Evolutionary conservation across 345 rosid genomes (phyloP).

Genomic region (Sonneratia alba): DNA sequence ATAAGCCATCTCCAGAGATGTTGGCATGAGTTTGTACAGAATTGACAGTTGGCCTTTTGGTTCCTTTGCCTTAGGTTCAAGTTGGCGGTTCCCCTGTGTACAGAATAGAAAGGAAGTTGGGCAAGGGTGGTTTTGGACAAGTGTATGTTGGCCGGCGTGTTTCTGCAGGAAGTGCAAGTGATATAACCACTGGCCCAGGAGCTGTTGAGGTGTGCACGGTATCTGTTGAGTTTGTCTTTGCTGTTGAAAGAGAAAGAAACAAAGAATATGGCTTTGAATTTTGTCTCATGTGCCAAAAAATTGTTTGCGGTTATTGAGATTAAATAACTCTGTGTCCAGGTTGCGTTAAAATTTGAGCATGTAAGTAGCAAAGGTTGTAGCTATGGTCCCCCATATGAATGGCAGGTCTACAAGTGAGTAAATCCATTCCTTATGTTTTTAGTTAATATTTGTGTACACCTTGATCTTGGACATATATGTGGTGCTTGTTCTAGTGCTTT

Average conservation of each 20-base stretch:
- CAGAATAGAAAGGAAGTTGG: constrained; percentile 42
- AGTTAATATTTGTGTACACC: constrained; percentile 5
- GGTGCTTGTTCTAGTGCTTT: neutral
- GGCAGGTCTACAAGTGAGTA: constrained; percentile 57
- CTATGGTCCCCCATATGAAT: constrained; percentile 57
- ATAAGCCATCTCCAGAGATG: neutral
- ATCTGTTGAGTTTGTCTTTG: neutral
- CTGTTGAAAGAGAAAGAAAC: neutral
- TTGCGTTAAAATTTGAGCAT: constrained; percentile 62
- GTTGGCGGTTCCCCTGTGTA: constrained; percentile 49
- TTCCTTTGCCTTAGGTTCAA: constrained; percentile 32
- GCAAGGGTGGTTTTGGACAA: constrained; percentile 61
- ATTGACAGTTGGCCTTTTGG: neutral
- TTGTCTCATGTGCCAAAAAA: neutral
- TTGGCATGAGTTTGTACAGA: neutral
- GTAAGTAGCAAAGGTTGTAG: constrained; percentile 56
- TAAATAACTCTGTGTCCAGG: constrained; percentile 23
- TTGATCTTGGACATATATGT: constrained; percentile 11
- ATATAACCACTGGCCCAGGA: constrained; percentile 17
- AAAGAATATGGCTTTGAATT: neutral
- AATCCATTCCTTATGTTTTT: constrained; percentile 3
- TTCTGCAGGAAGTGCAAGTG: constrained; percentile 17
- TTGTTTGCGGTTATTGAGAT: neutral
- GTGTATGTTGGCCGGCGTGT: constrained; percentile 52
- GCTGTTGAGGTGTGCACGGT: constrained; percentile 25